These are phyloP conservation scores for Linnemannia schmuckeri DNA, from an alignment of 192 early-diverging fungal genomes.

Conservation along the genomic window DNA sequence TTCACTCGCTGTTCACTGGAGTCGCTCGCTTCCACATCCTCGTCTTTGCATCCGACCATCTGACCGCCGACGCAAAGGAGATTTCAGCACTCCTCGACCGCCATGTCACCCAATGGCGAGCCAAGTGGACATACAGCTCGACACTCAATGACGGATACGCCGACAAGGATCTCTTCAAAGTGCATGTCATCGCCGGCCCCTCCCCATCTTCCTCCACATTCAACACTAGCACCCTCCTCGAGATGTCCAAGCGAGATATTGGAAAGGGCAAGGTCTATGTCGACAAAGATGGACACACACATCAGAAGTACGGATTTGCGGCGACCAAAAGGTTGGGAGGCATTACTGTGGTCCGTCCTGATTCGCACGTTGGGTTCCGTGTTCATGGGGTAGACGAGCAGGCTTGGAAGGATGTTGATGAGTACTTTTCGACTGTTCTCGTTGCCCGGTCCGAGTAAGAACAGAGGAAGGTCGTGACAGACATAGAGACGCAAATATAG, in stretches of 20 bases:
- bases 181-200: conserved; percentile 33
- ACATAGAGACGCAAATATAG: too few species aligned
- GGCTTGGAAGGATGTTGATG: conserved; percentile 40
- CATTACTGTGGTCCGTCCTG: conserved; percentile 26
- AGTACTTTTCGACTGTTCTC: conserved; percentile 17
- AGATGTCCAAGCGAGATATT: not conserved
- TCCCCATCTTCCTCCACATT: not conserved
- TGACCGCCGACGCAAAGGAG: not conserved
- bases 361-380: conserved; percentile 39
- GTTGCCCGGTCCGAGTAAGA: not conserved
- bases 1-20: conserved; percentile 24
- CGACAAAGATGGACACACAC: conserved; percentile 9
- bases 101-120: conserved; percentile 18
- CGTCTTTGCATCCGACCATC: conserved; percentile 28
- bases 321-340: conserved; percentile 9
- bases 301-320: conserved; percentile 30
- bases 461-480: not conserved
- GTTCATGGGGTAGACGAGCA: conserved; percentile 18
- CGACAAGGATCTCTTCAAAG: conserved; percentile 22
- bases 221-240: too few species aligned
- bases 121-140: conserved; percentile 26
- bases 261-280: conserved; percentile 19
- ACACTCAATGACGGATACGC: not conserved
- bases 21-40: conserved; percentile 40
- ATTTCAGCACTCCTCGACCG: not conserved